phyloP scores from a whole-genome alignment of 441 rosid species.

The Dalechampia spathulata region DNA sequence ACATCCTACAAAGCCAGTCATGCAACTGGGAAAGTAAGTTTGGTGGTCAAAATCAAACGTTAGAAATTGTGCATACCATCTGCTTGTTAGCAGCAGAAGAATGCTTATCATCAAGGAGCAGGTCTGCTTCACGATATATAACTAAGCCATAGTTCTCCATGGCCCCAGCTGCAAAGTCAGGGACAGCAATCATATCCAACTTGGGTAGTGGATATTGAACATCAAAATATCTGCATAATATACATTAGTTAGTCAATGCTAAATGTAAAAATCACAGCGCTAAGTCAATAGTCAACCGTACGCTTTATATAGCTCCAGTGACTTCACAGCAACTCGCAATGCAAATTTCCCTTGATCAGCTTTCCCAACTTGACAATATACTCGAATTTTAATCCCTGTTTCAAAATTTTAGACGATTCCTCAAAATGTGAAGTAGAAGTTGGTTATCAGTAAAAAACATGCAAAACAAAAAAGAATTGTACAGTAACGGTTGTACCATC shows the following conservation, averaged over 20 bases:
- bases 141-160: constrained; percentile 98
- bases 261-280: too few species aligned
- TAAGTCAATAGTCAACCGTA: too few species aligned
- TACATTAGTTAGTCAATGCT: constrained; percentile 6
- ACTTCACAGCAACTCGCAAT: constrained; percentile 73
- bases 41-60: background rate
- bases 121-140: constrained; percentile 80
- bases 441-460: background rate
- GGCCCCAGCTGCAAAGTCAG: constrained; percentile 97
- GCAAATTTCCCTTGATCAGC: constrained; percentile 86
- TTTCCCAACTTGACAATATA: constrained; percentile 89
- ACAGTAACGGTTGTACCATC: too few species aligned
- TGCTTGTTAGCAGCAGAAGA: constrained; percentile 97
- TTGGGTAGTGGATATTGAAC: constrained; percentile 87
- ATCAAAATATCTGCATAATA: constrained; percentile 67
- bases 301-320: constrained; percentile 82
- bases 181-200: constrained; percentile 93
- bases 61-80: constrained; percentile 40
- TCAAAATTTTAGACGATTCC: constrained; percentile 1
- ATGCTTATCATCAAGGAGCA: constrained; percentile 85
- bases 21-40: constrained; percentile 1
- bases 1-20: background rate
- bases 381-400: constrained; percentile 77
- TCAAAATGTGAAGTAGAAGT: background rate
- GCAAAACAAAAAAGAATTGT: too few species aligned